phyloP scores from a whole-genome alignment of 768 basidiomycete species.

The Boletus reticuloceps region DNA sequence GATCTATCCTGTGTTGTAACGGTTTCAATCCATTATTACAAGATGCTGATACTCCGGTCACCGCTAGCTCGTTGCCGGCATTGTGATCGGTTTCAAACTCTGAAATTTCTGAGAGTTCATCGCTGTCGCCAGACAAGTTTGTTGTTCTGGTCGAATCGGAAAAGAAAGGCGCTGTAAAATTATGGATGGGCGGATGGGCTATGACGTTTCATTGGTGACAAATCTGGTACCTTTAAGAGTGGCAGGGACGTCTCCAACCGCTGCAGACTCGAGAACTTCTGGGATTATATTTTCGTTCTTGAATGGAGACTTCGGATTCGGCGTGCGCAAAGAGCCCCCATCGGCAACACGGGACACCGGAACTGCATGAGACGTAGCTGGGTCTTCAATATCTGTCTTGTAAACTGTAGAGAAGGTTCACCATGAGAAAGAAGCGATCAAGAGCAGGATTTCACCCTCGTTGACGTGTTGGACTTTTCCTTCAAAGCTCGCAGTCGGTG shows the following conservation, averaged over 20 bases:
- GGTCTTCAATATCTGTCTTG: slow-evolving; percentile 25
- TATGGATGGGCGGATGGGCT: background rate
- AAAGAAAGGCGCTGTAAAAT: background rate
- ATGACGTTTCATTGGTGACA: background rate
- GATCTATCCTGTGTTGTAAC: background rate
- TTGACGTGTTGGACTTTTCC: slow-evolving; percentile 32
- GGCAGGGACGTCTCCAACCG: background rate
- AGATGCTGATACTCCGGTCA: background rate
- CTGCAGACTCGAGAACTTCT: background rate
- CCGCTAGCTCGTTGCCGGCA: background rate
- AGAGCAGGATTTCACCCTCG: slow-evolving; percentile 16
- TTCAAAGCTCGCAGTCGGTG: slow-evolving; percentile 29
- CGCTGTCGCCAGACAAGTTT: slow-evolving; percentile 14
- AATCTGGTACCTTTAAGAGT: background rate
- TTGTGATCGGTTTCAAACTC: slow-evolving; percentile 21
- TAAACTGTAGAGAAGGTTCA: slow-evolving; percentile 20
- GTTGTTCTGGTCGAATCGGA: background rate
- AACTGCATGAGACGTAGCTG: background rate
- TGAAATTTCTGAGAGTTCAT: slow-evolving; percentile 35
- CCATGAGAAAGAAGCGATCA: background rate
- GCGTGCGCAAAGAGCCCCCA: background rate
- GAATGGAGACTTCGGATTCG: background rate
- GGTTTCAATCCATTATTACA: background rate
- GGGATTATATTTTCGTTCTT: background rate
- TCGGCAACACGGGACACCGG: background rate